These are phyloP conservation scores for Colletotrichum spinosum DNA, from an alignment of 2,329 filamentous ascomycete species.

Conservation along the genomic window DNA sequence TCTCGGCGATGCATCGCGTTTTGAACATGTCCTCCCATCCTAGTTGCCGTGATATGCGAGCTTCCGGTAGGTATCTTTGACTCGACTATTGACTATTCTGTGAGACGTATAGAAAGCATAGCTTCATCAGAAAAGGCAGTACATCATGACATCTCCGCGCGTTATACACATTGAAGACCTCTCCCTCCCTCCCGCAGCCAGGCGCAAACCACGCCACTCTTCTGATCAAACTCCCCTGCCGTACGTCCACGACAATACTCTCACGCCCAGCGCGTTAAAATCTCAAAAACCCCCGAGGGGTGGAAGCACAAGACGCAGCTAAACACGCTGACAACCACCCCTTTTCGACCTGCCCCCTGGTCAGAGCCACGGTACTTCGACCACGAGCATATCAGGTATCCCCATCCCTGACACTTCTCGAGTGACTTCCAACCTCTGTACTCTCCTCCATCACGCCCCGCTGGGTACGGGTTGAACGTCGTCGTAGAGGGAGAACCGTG, in stretches of 20 bases:
- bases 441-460: background rate
- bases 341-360: background rate
- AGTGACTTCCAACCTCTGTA: background rate
- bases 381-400: constrained; percentile 1
- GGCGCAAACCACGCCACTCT: background rate
- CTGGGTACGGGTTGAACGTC: constrained; percentile 30
- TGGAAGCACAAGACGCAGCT: constrained; percentile 11
- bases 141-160: too few species aligned
- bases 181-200: constrained; percentile 1
- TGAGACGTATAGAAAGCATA: too few species aligned
- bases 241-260: constrained; percentile 12
- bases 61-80: too few species aligned
- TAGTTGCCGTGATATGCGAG: too few species aligned
- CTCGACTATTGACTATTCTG: too few species aligned
- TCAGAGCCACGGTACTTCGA: background rate
- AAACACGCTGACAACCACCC: constrained; percentile 9
- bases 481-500: background rate
- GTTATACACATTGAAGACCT: constrained; percentile 11
- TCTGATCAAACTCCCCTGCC: constrained; percentile 1
- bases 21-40: too few species aligned
- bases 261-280: constrained; percentile 27
- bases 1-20: too few species aligned
- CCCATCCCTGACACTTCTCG: background rate
- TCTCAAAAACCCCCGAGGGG: constrained; percentile 15
- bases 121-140: too few species aligned